These are phyloP conservation scores for Globisporangium heterothallicum DNA, from an alignment of 352 stramenopile genomes.

Conservation along the genomic window DNA sequence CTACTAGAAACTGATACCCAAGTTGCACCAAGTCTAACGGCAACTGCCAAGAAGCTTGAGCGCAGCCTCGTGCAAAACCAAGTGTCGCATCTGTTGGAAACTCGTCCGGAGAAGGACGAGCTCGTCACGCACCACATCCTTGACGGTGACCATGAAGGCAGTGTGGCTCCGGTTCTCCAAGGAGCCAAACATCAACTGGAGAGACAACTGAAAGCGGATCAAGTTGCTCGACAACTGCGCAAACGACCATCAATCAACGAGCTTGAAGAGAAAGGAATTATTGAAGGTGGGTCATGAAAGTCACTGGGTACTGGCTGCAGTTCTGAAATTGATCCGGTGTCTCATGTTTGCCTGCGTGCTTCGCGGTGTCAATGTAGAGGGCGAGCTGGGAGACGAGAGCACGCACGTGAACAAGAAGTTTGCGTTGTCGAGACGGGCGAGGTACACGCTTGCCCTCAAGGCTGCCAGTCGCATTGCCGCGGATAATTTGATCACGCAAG, in stretches of 20 bases:
- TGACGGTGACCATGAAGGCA: slow-evolving; percentile 42
- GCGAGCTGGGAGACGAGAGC: slow-evolving; percentile 49
- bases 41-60: slow-evolving; percentile 77
- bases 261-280: slow-evolving; percentile 72
- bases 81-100: slow-evolving; percentile 74
- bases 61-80: slow-evolving; percentile 76
- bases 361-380: no score
- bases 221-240: slow-evolving; percentile 60
- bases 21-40: slow-evolving; percentile 55
- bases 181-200: slow-evolving; percentile 68
- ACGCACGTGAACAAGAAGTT: slow-evolving; percentile 30
- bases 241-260: slow-evolving; percentile 65
- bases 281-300: no score
- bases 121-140: slow-evolving; percentile 73
- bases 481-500: slow-evolving; percentile 72
- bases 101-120: slow-evolving; percentile 69
- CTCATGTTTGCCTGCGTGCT: no score
- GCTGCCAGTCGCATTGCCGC: slow-evolving; percentile 68
- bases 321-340: no score
- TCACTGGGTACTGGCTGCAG: slow-evolving; percentile 4
- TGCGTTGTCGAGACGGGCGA: slow-evolving; percentile 49
- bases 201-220: slow-evolving; percentile 63
- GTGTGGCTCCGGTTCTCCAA: slow-evolving; percentile 60
- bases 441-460: slow-evolving; percentile 80
- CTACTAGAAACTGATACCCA: slow-evolving; percentile 42